A percentile compares a stretch with the other conserved stretches of the same genome.
Conservation (phyloP, 1,139 yeast species). For the Oligophagozyma castellii region DNA sequence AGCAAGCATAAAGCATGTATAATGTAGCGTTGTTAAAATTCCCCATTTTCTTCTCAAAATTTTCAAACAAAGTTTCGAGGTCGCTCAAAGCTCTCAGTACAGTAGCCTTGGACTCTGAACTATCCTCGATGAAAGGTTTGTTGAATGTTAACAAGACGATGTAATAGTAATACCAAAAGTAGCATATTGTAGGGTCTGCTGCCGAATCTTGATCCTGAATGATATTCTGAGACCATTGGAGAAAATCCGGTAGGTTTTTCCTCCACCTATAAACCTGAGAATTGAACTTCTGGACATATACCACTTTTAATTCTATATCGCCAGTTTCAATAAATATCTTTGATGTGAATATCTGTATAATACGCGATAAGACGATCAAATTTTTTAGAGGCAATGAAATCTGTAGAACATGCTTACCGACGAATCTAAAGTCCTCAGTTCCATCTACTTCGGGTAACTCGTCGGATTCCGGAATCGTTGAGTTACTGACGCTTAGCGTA, state of each 20-base stretch:
- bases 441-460: slow-evolving; percentile 48
- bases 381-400: slow-evolving; percentile 33
- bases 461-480: slow-evolving; percentile 47
- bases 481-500: slow-evolving; percentile 40
- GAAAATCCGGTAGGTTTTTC: slow-evolving; percentile 33
- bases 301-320: slow-evolving; percentile 16
- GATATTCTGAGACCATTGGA: slow-evolving; percentile 36
- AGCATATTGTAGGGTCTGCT: slow-evolving; percentile 33
- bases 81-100: slow-evolving; percentile 20
- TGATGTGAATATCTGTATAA: slow-evolving; percentile 37
- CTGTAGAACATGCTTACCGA: slow-evolving; percentile 27
- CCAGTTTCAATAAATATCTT: slow-evolving; percentile 23
- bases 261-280: slow-evolving; percentile 39
- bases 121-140: slow-evolving; percentile 38
- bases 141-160: slow-evolving; percentile 43
- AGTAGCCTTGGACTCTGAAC: slow-evolving; percentile 19
- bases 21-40: slow-evolving; percentile 17
- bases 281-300: slow-evolving; percentile 31
- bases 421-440: slow-evolving; percentile 32
- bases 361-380: slow-evolving; percentile 40
- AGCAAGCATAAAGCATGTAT: slow-evolving; percentile 23
- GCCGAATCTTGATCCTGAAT: slow-evolving; percentile 30
- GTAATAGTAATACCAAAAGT: slow-evolving; percentile 44
- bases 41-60: slow-evolving; percentile 17
- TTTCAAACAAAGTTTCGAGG: slow-evolving; percentile 17